Evolutionary conservation across 352 stramenopile species (phyloP), one percentile per base, ranked within the genome.

Genomic region (Globisporangium splendens): DNA sequence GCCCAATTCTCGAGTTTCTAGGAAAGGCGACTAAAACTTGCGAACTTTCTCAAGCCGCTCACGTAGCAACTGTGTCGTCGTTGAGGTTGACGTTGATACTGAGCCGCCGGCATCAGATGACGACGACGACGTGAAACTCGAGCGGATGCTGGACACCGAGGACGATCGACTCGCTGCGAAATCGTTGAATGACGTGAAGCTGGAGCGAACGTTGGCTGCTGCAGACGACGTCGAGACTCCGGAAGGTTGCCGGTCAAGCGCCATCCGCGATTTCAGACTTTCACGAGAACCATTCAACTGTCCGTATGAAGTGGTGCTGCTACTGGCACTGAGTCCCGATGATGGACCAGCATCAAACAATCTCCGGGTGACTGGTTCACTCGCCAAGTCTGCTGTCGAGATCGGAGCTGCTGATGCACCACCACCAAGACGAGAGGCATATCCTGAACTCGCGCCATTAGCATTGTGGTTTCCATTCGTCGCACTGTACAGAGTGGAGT

Each of bases 171-270:
- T 80, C 42, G 59, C 60, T 48, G 69, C 31, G 14, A 75, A 73
- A 22, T 79, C 67, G 31, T 80, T 65, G 43, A 81, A 77, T 1
- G 74, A 79, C 0, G 78, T 79, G 48, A 83, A 79, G 49, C 64
- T 87, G 43, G 76, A 69, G 33, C 75, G 73, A 20, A 44, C 59
- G 54, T 28, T 59, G 2, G 70, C 28, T 21, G 70, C 18, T 3
- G 68, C 54, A 20, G 60, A 56, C 17, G 24, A 60, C 21, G 43
- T 46, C 33, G 47, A 46, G 58, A n/a, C 61, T 50, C 58, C 28
- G 39, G 17, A 44, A 18, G 39, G 39, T n/a, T 44, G 39, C 47
- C 13, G 61, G 38, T 44, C 39, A 10, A n/a, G 58, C 24, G 18
- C 48, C 49, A 52, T 24, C 15, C 50, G 57, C 2, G 49, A 44